Evolutionary conservation across 768 basidiomycete genomes (phyloP), one percentile per base, ranked within the genome.

Genomic region (Kwoniella mangroviensis): DNA sequence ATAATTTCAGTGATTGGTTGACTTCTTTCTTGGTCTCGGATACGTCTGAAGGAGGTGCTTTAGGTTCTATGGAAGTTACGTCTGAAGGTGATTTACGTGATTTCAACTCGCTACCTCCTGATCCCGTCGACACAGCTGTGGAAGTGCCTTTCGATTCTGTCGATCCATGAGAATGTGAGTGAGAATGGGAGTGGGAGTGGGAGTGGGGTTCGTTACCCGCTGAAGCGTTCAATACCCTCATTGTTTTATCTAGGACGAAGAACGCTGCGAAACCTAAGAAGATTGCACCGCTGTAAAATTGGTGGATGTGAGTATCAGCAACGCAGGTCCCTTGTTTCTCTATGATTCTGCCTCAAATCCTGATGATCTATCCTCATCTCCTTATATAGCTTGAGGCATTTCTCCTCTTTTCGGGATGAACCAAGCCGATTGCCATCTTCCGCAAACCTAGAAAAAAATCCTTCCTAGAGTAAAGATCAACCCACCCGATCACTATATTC

Each of bases 221-320:
- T 55, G 87, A 89, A 45, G 88, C 86, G 53, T 89, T 88, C 21
- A 94, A 86, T 12, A 93, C 92, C 21, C 93, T 88, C 73, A 94
- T 86, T 12, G 91, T 89, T 84, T 95, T 96, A 81, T 96, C 94
- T 88, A 95, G 92, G 76, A 94, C 87, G 85, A 95, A 96, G 84
- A 96, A 96, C 0, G 91, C 85, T 42, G 92, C 89, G 83, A 96
- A 96, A 4, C 94, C 94, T 26, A 89, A 75, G 79, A 95, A 94
- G 74, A 94, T 91, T 40, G 88, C 91, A 10, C 73, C 77, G 15
- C 79, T 80, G 45, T 22, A 22, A 22, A 7, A 34, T 34, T 34
- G 24, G n/a, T 19, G 42, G 21, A 19, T 55, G 9, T 3, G 40
- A 43, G 10, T 10, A 26, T 43, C 34, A 61, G 41, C 41, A n/a